Conservation (phyloP, 129 eudicot genomes). For the Artemisia argyi region DNA sequence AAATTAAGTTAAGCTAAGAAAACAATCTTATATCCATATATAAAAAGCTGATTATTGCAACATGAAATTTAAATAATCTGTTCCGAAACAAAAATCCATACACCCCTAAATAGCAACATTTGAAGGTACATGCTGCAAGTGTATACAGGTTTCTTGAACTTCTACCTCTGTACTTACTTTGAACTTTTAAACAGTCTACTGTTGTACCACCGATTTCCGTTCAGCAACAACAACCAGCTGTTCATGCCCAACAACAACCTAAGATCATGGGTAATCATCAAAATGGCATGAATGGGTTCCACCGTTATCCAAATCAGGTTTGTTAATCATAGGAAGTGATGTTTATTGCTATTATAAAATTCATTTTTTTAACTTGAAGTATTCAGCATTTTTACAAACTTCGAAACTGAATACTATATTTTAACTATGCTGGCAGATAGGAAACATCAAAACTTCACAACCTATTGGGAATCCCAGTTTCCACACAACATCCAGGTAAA, state of each 20-base stretch:
- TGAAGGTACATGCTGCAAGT: background rate
- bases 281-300: constrained; percentile 26
- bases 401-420: no score
- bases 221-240: background rate
- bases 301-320: background rate
- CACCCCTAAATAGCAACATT: background rate
- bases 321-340: no score
- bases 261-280: constrained; percentile 24
- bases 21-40: no score
- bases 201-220: background rate
- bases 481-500: constrained; percentile 48
- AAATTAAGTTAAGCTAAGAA: no score
- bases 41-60: no score
- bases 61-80: no score
- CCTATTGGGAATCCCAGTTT: constrained; percentile 36
- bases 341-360: no score
- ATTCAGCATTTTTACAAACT: no score
- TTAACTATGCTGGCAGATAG: no score
- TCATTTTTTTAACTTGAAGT: no score
- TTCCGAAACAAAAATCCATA: no score
- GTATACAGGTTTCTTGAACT: no score
- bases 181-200: constrained; percentile 34
- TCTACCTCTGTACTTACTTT: background rate
- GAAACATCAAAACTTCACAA: background rate
- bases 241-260: constrained; percentile 11